Evolutionary conservation across 2,329 filamentous ascomycete genomes (phyloP).

Genomic region (Apiospora rasikravindrae): DNA sequence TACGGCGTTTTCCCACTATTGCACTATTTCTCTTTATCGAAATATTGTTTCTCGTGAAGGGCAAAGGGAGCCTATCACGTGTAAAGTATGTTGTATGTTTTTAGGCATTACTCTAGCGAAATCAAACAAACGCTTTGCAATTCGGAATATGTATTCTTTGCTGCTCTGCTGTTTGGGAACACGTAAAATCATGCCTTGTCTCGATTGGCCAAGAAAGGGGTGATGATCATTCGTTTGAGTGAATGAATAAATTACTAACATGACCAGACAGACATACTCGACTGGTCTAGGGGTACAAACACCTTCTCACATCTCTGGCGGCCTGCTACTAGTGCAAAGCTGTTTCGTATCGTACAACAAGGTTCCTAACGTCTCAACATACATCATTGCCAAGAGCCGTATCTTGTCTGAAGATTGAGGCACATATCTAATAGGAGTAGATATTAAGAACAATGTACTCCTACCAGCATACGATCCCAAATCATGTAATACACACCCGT

Average conservation of each 20-base stretch:
- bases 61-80: background rate
- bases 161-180: background rate
- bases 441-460: background rate
- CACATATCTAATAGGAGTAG: too few species aligned
- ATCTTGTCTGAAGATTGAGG: too few species aligned
- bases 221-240: background rate
- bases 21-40: background rate
- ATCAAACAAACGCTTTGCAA: background rate
- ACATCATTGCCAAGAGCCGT: too few species aligned
- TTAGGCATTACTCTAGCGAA: background rate
- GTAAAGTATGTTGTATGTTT: conserved; percentile 4
- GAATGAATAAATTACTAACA: background rate
- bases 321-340: too few species aligned
- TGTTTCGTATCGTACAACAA: too few species aligned
- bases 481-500: background rate
- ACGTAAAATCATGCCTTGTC: too few species aligned
- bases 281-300: background rate
- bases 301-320: too few species aligned
- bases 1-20: background rate
- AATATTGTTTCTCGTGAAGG: background rate
- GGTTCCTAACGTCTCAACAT: too few species aligned
- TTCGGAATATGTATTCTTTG: background rate
- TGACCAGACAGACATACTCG: background rate
- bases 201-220: too few species aligned
- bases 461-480: background rate